Evolutionary conservation across 1,139 yeast species (phyloP).

Genomic region (Debaryomyces robertsiae): DNA sequence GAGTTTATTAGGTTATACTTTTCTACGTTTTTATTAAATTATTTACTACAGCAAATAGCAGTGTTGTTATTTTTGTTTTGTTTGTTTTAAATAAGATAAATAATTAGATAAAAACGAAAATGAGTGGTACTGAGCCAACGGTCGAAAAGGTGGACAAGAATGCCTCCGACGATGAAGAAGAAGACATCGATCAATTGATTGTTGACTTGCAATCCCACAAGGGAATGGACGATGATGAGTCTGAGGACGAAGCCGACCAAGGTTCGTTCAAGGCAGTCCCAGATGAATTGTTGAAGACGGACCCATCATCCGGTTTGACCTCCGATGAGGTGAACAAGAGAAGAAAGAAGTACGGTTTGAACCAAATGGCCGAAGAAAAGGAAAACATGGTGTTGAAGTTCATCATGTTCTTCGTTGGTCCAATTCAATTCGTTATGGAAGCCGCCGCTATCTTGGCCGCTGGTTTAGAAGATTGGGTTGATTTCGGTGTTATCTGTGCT

Average conservation of each 20-base stretch:
- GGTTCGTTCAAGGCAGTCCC: slow-evolving; percentile 71
- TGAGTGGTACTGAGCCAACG: slow-evolving; percentile 56
- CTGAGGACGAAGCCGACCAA: slow-evolving; percentile 54
- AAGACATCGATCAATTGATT: slow-evolving; percentile 87
- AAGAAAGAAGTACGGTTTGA: slow-evolving; percentile 91
- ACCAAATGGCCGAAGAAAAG: slow-evolving; percentile 93
- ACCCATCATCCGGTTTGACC: slow-evolving; percentile 78
- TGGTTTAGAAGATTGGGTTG: slow-evolving; percentile 99
- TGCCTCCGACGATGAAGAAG: slow-evolving; percentile 70
- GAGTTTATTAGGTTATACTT: slow-evolving; percentile 10
- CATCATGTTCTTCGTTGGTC: slow-evolving; percentile 93
- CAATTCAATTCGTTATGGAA: slow-evolving; percentile 99
- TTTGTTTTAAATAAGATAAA: slow-evolving; percentile 7
- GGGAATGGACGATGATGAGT: slow-evolving; percentile 50
- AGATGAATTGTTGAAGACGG: slow-evolving; percentile 86
- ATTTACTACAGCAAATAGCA: slow-evolving; percentile 3
- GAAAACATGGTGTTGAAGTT: slow-evolving; percentile 85
- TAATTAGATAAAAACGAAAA: slow-evolving; percentile 17
- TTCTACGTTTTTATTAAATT: slow-evolving; percentile 10
- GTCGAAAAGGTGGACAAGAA: slow-evolving; percentile 49
- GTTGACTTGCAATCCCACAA: slow-evolving; percentile 85
- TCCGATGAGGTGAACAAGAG: slow-evolving; percentile 81
- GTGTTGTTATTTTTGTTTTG: slow-evolving; percentile 7
- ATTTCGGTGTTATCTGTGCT: slow-evolving; percentile 96
- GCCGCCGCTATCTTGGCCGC: slow-evolving; percentile 97